Conservation (phyloP, 176 grass and related monocot species). For the Oryza longistaminata region DNA sequence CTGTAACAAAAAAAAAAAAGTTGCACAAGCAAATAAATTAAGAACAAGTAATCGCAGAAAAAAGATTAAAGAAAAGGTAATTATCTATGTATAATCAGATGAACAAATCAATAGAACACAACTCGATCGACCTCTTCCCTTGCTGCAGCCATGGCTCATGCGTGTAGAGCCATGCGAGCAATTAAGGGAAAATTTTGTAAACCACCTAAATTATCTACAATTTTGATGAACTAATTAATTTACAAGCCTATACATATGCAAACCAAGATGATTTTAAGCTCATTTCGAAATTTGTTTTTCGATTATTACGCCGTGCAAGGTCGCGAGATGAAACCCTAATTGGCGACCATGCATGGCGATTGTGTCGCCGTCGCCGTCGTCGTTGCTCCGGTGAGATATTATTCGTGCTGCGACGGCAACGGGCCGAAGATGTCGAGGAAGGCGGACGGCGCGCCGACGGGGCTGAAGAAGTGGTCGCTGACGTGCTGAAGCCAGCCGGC, state of each 20-base stretch:
- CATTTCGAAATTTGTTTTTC: neutral
- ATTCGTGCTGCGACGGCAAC: constrained; percentile 52
- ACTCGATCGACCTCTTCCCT: neutral
- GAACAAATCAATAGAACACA: neutral
- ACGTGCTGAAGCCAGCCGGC: constrained; percentile 53
- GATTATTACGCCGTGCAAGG: neutral
- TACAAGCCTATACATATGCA: neutral
- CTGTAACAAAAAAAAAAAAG: neutral
- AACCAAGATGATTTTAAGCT: neutral
- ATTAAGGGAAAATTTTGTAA: neutral
- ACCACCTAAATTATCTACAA: neutral
- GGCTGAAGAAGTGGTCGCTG: constrained; percentile 61
- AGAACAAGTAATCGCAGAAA: neutral
- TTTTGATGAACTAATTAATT: neutral
- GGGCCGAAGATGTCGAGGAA: constrained; percentile 80
- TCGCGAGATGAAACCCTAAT: constrained; percentile 26
- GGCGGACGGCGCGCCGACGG: constrained; percentile 40
- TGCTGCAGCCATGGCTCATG: constrained; percentile 2
- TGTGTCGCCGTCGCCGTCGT: neutral
- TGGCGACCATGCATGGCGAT: neutral
- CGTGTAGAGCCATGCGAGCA: neutral
- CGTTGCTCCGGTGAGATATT: constrained; percentile 24
- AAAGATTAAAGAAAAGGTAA: neutral
- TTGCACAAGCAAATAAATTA: neutral
- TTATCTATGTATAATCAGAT: neutral